Evolutionary conservation across 164 flowering plant species (phyloP).

Genomic region (Umbellularia californica): DNA sequence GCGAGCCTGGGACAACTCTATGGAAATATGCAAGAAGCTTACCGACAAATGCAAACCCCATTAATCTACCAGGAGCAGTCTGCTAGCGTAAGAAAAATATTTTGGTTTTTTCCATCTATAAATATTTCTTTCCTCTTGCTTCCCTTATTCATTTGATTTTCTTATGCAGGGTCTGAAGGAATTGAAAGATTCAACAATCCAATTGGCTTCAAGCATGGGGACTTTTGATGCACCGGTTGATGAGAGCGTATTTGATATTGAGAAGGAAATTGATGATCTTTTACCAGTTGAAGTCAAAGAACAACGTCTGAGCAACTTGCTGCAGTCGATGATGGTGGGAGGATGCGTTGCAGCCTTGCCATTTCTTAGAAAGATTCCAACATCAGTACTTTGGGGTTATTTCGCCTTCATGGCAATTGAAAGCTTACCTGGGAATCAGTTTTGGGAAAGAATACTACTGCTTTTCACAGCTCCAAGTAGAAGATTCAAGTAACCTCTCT

Average conservation of each 20-base stretch:
- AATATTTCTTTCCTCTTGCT: background rate
- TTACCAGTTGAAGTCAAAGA: slow-evolving; percentile 98
- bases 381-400: slow-evolving; percentile 99
- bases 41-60: slow-evolving; percentile 95
- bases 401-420: slow-evolving; percentile 99
- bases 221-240: slow-evolving; percentile 85
- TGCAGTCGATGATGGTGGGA: slow-evolving; percentile 88
- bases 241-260: slow-evolving; percentile 85
- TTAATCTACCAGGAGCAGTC: slow-evolving; percentile 73
- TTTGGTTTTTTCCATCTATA: background rate
- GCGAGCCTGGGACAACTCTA: slow-evolving; percentile 84
- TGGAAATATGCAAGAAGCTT: slow-evolving; percentile 97
- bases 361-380: slow-evolving; percentile 84
- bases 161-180: slow-evolving; percentile 72
- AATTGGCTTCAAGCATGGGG: slow-evolving; percentile 83
- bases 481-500: slow-evolving; percentile 72
- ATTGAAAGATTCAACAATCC: slow-evolving; percentile 86
- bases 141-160: background rate
- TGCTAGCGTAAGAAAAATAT: slow-evolving; percentile 30
- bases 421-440: slow-evolving; percentile 97
- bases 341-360: slow-evolving; percentile 99
- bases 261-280: slow-evolving; percentile 94
- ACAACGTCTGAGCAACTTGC: slow-evolving; percentile 87
- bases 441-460: slow-evolving; percentile 91
- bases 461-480: slow-evolving; percentile 97